phyloP scores from a whole-genome alignment of 2,329 filamentous ascomycete species.

The Cercospora brassicicola region DNA sequence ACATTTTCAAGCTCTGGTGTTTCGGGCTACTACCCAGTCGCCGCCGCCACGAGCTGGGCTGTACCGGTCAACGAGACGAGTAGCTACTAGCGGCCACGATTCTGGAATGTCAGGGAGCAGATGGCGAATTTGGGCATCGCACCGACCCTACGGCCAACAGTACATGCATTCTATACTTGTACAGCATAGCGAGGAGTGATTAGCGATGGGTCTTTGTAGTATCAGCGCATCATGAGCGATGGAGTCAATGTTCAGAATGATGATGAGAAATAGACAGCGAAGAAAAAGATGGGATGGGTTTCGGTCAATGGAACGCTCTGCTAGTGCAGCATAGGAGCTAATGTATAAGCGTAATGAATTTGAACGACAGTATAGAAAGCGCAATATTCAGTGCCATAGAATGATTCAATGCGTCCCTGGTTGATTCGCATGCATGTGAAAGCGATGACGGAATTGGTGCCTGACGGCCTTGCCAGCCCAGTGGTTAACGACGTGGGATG shows the following conservation, averaged over 20 bases:
- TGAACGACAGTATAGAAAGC: neutral
- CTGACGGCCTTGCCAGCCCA: neutral
- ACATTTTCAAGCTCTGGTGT: conserved; percentile 2
- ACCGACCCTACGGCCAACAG: neutral
- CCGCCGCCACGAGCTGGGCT: conserved; percentile 14
- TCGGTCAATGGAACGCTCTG: conserved; percentile 21
- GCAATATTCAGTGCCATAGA: neutral
- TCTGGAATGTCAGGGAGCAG: neutral
- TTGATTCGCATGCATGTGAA: neutral
- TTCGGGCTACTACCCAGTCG: neutral
- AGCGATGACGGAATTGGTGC: conserved; percentile 5
- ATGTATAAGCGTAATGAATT: conserved; percentile 7
- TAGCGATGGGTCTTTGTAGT: neutral
- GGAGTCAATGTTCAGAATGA: neutral
- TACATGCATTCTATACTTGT: neutral
- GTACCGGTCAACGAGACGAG: conserved; percentile 11
- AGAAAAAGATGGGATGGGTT: neutral
- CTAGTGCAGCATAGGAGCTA: conserved; percentile 29
- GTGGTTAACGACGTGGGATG: neutral
- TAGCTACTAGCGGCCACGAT: conserved; percentile 6
- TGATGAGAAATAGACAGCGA: neutral
- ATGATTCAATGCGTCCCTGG: neutral
- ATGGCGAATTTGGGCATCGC: neutral
- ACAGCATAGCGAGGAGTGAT: neutral
- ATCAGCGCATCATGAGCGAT: neutral